Evolutionary conservation across 1,139 yeast species (phyloP).

Genomic region (Suhomyces bribrorum): DNA sequence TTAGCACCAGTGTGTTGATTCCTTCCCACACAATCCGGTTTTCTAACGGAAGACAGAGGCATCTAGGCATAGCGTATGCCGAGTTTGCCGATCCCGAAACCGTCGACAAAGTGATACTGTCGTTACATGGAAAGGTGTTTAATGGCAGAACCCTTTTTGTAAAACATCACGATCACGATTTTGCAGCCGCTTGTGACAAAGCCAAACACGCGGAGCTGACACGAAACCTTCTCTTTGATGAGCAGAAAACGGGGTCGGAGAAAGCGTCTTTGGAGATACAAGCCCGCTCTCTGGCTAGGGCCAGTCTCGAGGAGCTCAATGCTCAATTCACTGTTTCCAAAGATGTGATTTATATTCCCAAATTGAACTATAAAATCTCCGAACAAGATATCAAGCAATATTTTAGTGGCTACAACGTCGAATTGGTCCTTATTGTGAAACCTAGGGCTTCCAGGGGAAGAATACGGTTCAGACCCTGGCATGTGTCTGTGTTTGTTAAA

Average conservation of each 20-base stretch:
- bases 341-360: slow-evolving; percentile 55
- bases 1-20: slow-evolving; percentile 44
- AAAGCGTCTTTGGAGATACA: no score
- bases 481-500: slow-evolving; percentile 2
- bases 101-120: slow-evolving; percentile 48
- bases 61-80: slow-evolving; percentile 67
- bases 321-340: slow-evolving; percentile 29
- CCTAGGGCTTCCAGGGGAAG: neutral
- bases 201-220: no score
- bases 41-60: slow-evolving; percentile 41
- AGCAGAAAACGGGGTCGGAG: no score
- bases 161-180: slow-evolving; percentile 12
- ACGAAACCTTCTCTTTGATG: no score
- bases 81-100: slow-evolving; percentile 54
- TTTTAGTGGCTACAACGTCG: slow-evolving; percentile 47
- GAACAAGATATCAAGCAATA: slow-evolving; percentile 45
- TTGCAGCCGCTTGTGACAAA: no score
- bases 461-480: neutral
- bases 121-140: slow-evolving; percentile 42
- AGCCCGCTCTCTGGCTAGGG: no score
- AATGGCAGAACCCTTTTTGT: slow-evolving; percentile 31
- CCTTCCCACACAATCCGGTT: slow-evolving; percentile 58
- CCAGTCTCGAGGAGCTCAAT: no score
- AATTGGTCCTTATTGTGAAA: neutral
- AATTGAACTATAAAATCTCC: slow-evolving; percentile 40